Base-by-base conservation (phyloP, 345 rosid genomes). In the Populus alba region DNA sequence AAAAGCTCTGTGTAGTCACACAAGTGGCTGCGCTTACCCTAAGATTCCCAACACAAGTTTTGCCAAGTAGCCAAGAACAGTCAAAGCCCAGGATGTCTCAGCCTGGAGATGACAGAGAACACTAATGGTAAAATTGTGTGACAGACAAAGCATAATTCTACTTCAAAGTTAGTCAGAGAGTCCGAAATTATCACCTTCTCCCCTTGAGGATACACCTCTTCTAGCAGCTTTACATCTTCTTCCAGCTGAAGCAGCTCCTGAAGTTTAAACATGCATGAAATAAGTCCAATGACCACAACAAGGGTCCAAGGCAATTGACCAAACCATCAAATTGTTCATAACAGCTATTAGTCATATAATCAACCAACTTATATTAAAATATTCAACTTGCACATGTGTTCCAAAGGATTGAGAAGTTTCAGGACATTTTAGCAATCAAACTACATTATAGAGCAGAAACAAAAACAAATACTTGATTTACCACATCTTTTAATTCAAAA, bases 171-270 rank as follows among this genome's bases (percentile, higher is more conserved):
- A 17, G n/a, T 55, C 82, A 59, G 72, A 47, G 35, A 61, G 29
- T 63, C 65, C 63, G 15, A 51, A 43, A 67, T 53, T 37, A 53
- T 77, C 82, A 97, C 99, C 97, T 92, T 87, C 83, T 97, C 99
- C 81, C 99, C 99, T 89, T 94, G 99, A 78, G 99, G 98, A 75
- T 94, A 94, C 92, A 91, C 83, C 87, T 97, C 99, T 84, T 97
- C 98, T 71, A 97, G 84, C 84, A 97, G 93, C 72, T 94, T 94
- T 70, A 94, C 98, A 80, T 97, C 99, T 88, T 97, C 99, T 81
- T 97, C 99, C 85, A 94, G 76, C 75, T 90, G 98, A 79, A 90
- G 92, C 86, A 97, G 77, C 79, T 97, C 99, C 97, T 94, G 89
- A 86, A 71, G 74, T 33, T 80, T 70, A 80, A 81, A 27, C n/a